Evolutionary conservation across 345 rosid species (phyloP).

Genomic region (Firmiana major): DNA sequence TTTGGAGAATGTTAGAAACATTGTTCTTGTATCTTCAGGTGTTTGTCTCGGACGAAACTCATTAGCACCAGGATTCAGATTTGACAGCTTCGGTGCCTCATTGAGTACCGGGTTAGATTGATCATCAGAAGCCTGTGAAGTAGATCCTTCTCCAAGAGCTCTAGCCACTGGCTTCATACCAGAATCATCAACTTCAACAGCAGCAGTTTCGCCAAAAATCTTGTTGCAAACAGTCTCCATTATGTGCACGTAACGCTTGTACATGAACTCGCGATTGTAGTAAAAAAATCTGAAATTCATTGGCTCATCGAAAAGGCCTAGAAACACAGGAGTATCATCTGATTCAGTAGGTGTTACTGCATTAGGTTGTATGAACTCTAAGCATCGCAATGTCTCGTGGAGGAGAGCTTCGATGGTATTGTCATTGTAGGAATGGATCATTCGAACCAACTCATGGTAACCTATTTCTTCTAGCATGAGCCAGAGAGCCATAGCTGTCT

Average conservation of each 20-base stretch:
- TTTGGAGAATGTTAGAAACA: constrained; percentile 35
- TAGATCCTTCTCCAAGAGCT: neutral
- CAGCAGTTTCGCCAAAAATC: constrained; percentile 26
- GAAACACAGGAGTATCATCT: constrained; percentile 5
- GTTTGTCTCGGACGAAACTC: constrained; percentile 16
- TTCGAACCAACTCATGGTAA: constrained; percentile 24
- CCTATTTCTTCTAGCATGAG: constrained; percentile 32
- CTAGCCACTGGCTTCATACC: constrained; percentile 15
- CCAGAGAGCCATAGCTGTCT: constrained; percentile 29
- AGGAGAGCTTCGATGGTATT: constrained; percentile 24
- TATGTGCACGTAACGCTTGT: constrained; percentile 19
- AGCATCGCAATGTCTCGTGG: constrained; percentile 20
- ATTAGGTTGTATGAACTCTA: constrained; percentile 18
- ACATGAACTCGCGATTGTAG: constrained; percentile 23
- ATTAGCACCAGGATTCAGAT: constrained; percentile 18
- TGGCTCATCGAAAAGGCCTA: constrained; percentile 19
- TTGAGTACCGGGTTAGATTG: neutral
- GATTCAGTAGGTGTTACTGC: neutral
- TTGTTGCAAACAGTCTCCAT: constrained; percentile 32
- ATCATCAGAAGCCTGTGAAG: neutral
- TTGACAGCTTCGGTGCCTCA: neutral
- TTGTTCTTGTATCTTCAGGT: constrained; percentile 20
- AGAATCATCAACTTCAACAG: constrained; percentile 31
- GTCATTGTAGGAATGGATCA: constrained; percentile 19
- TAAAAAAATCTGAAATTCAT: constrained; percentile 21